These are phyloP conservation scores for Neoscytalidium dimidiatum DNA, from an alignment of 2,329 filamentous ascomycete species.

Conservation along the genomic window DNA sequence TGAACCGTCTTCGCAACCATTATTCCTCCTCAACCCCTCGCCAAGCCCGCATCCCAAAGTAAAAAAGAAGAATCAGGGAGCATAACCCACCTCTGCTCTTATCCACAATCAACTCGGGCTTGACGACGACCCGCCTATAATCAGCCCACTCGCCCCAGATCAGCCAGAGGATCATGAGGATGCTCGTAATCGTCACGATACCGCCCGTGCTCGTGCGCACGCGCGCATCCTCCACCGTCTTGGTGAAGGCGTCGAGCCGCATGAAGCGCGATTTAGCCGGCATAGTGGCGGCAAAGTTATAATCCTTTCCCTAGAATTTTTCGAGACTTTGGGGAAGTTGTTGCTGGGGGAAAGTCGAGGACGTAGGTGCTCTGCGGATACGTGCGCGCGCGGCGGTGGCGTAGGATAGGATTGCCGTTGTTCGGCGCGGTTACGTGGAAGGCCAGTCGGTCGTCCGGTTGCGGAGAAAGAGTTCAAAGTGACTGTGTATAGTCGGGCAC, in stretches of 20 bases:
- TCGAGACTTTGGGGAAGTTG: too few species aligned
- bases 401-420: background rate
- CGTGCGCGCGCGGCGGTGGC: background rate
- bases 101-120: conserved; percentile 93
- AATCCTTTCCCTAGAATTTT: too few species aligned
- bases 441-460: background rate
- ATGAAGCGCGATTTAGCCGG: conserved; percentile 90
- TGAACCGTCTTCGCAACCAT: too few species aligned
- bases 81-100: conserved; percentile 77
- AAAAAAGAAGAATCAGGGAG: background rate
- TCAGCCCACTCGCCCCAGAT: conserved; percentile 96
- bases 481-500: background rate
- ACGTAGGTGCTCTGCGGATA: background rate
- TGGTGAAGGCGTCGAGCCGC: conserved; percentile 96
- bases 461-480: background rate
- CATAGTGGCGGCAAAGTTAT: conserved; percentile 69
- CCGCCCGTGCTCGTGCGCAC: conserved; percentile 94
- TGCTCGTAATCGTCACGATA: conserved; percentile 87
- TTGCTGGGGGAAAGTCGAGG: too few species aligned
- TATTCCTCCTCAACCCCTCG: background rate
- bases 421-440: background rate
- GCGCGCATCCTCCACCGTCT: conserved; percentile 97
- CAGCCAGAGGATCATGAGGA: conserved; percentile 85
- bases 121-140: conserved; percentile 81
- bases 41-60: background rate